phyloP scores from a whole-genome alignment of 495 filamentous ascomycete genomes.

The Cenococcum geophilum region DNA sequence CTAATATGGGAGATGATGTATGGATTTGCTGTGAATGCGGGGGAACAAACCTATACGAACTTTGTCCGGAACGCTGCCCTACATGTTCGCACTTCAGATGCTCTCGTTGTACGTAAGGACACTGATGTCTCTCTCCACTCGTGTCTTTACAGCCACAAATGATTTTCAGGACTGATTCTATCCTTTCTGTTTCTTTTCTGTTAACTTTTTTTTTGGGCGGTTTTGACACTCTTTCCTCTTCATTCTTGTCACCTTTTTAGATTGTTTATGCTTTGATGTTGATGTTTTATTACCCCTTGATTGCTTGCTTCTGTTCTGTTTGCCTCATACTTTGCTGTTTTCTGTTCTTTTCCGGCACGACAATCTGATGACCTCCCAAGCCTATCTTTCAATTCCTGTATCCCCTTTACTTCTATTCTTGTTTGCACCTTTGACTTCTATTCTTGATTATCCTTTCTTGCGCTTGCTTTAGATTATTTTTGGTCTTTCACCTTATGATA shows the following conservation, averaged over 20 bases:
- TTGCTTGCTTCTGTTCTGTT: background rate
- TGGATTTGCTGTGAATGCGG: constrained; percentile 2
- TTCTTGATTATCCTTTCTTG: no score
- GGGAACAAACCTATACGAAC: background rate
- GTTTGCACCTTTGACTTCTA: background rate
- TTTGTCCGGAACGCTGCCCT: background rate
- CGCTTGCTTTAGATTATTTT: no score
- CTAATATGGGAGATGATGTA: background rate
- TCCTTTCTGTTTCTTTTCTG: background rate
- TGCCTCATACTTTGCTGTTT: background rate
- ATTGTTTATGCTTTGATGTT: background rate
- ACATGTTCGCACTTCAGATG: background rate
- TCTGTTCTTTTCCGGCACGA: background rate
- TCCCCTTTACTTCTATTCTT: background rate
- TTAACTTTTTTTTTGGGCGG: background rate
- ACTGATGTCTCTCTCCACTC: background rate
- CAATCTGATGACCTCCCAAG: background rate
- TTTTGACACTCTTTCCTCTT: background rate
- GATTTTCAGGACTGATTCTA: background rate
- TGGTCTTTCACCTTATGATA: no score
- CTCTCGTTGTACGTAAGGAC: background rate
- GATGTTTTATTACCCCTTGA: background rate
- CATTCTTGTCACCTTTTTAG: background rate
- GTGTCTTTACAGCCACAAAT: background rate
- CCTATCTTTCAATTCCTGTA: background rate